Percentiles rank a stretch among this genome's conserved stretches.
phyloP scores from a whole-genome alignment of 129 eudicot genomes.

The Centrapalus pauciflorus region DNA sequence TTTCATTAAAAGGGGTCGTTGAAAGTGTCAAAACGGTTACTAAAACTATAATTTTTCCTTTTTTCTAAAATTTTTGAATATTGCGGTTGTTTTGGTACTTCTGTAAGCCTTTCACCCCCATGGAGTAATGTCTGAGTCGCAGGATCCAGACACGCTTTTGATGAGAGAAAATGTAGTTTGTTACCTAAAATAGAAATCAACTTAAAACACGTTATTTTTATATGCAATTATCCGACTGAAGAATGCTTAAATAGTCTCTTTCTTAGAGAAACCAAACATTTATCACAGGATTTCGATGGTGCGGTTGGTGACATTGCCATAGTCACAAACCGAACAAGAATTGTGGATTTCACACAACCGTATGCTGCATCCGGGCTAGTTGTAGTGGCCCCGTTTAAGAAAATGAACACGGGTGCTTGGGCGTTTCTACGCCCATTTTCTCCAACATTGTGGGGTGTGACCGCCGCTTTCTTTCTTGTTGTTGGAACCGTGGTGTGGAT shows the following conservation, averaged over 20 bases:
- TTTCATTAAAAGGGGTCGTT: too few relatives aligned
- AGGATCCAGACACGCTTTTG: too few relatives aligned
- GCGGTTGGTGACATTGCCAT: slow-evolving; percentile 88
- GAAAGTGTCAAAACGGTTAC: too few relatives aligned
- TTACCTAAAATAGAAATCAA: too few relatives aligned
- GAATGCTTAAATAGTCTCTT: background rate
- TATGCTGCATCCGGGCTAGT: slow-evolving; percentile 81
- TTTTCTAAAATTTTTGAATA: too few relatives aligned
- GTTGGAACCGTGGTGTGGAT: slow-evolving; percentile 83
- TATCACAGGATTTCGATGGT: slow-evolving; percentile 62
- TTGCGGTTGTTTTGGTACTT: too few relatives aligned
- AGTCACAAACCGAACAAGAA: slow-evolving; percentile 64
- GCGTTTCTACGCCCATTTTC: slow-evolving; percentile 87
- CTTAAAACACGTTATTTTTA: too few relatives aligned
- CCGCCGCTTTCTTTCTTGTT: slow-evolving; percentile 62
- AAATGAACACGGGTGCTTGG: slow-evolving; percentile 84
- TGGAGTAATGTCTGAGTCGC: too few relatives aligned
- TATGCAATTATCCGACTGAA: too few relatives aligned
- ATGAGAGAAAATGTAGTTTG: too few relatives aligned
- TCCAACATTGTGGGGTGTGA: slow-evolving; percentile 66
- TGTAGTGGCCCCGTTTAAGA: slow-evolving; percentile 71
- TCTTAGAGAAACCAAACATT: background rate
- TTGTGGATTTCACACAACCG: slow-evolving; percentile 90
- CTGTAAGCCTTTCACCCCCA: too few relatives aligned
- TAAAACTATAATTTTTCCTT: too few relatives aligned